Evolutionary conservation across 202 grass and related monocot genomes (phyloP), one percentile per base, ranked within the genome.

Genomic region (Zoysia matrella): DNA sequence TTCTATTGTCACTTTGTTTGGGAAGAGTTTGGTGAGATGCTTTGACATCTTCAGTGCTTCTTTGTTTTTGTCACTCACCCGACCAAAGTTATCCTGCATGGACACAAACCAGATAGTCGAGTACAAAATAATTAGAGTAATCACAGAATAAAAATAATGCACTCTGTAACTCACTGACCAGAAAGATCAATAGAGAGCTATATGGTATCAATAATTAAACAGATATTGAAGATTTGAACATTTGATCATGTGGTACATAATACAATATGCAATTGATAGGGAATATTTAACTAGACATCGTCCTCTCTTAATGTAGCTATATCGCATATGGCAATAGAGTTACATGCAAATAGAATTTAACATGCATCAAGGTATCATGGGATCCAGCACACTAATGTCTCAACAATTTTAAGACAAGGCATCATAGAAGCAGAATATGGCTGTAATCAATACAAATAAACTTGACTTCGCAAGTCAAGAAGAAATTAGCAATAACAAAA

Each of bases 1-100:
- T 53, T 95, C 90, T 55, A 98, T 91, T 46, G 89, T 92, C 86
- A 95, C 89, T 85, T 95, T 98, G 76, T 91, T 95, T 58, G 92
- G 95, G 83, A 98, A 95, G 80, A 95, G 83, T 73, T 95, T 95
- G 70, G 85, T 84, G 9, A 98, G 71, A 90, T 95, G 90, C 77
- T 95, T 98, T 16, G 86, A 86, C 60, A 77, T 85, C 78, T 95
- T 95, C 60, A 80, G 79, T 36, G 87, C 81, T 67, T 98, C 92
- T 93, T 98, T 98, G 40, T 78, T 95, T 90, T 94, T 98, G 71
- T 98, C 95, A 83, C 81, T 90, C 67, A 74, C 67, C 72, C 85
- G 88, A 65, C 89, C 85, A 57, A 95, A 98, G 75, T 69, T 79
- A 91, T 98, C 95, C 95, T 98, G 89, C 53, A 88, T 67, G 74